Percentiles rank a stretch among this genome's conserved stretches.
phyloP scores from a whole-genome alignment of 1,139 yeast genomes.

The Groenewaldozyma sp. region DNA sequence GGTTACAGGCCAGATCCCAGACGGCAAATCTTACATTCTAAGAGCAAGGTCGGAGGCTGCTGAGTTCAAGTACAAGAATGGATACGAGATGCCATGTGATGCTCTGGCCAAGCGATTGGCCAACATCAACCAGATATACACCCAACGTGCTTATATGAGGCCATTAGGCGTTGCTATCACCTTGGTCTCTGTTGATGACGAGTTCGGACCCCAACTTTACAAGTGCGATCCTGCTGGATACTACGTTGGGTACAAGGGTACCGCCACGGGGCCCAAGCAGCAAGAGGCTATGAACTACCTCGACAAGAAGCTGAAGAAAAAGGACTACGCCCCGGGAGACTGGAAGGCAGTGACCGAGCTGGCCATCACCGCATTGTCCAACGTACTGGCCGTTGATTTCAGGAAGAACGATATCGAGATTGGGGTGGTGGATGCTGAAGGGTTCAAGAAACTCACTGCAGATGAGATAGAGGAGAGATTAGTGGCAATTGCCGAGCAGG shows the following conservation, averaged over 20 bases:
- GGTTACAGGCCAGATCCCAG: slow-evolving; percentile 94
- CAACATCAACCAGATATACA: slow-evolving; percentile 84
- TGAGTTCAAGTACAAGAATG: slow-evolving; percentile 87
- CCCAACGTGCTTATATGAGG: slow-evolving; percentile 99
- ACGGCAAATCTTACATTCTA: slow-evolving; percentile 82
- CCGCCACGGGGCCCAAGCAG: slow-evolving; percentile 94
- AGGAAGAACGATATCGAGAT: slow-evolving; percentile 88
- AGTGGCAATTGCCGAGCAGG: slow-evolving; percentile 92
- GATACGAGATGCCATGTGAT: slow-evolving; percentile 95
- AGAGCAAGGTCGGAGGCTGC: slow-evolving; percentile 93
- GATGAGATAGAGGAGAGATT: slow-evolving; percentile 93
- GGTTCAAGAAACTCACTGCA: slow-evolving; percentile 59
- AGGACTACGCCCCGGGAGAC: slow-evolving; percentile 63
- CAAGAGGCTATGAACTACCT: slow-evolving; percentile 88
- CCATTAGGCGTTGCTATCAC: slow-evolving; percentile 93
- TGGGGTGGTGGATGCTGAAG: slow-evolving; percentile 66
- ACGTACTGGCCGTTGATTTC: slow-evolving; percentile 85
- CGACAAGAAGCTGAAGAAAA: slow-evolving; percentile 85
- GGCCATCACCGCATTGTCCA: slow-evolving; percentile 77
- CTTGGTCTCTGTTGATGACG: slow-evolving; percentile 80
- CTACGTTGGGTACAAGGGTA: slow-evolving; percentile 83
- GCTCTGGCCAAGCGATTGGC: slow-evolving; percentile 93
- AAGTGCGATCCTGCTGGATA: slow-evolving; percentile 98
- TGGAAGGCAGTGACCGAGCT: slow-evolving; percentile 87
- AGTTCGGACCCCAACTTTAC: slow-evolving; percentile 79